Percentiles rank a stretch among this genome's conserved stretches.
Evolutionary conservation across 139 green algal genomes (phyloP).

Genomic region (Micractinium sp.): DNA sequence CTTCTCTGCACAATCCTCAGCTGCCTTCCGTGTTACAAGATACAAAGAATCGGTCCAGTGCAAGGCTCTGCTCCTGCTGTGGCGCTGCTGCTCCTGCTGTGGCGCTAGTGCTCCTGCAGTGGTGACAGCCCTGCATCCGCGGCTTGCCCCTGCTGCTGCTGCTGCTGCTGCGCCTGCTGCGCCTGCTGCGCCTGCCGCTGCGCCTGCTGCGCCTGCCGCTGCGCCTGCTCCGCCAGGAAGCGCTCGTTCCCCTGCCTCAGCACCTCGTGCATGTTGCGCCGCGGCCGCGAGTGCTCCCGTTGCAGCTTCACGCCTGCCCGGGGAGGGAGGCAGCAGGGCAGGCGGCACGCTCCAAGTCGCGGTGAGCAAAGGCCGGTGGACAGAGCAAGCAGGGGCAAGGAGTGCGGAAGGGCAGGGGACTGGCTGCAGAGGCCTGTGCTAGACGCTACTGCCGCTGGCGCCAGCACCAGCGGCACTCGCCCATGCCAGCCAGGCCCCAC

Average conservation of each 20-base stretch:
- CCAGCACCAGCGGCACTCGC: too few relatives aligned
- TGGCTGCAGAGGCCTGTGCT: neutral
- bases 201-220: conserved; percentile 18
- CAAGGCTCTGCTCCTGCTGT: neutral
- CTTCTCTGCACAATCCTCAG: too few relatives aligned
- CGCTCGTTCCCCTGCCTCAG: neutral
- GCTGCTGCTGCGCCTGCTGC: neutral
- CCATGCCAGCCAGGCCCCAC: too few relatives aligned
- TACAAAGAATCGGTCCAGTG: too few relatives aligned
- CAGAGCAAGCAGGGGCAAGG: neutral
- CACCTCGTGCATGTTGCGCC: conserved; percentile 24
- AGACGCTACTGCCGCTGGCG: too few relatives aligned
- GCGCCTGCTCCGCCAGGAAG: neutral
- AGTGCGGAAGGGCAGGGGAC: neutral
- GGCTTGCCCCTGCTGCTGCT: neutral
- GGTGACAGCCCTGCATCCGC: neutral
- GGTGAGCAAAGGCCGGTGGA: neutral
- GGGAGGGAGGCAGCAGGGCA: neutral
- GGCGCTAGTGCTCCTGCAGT: neutral
- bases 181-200: neutral
- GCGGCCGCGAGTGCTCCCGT: neutral
- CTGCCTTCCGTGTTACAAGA: too few relatives aligned
- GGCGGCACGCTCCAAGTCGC: neutral
- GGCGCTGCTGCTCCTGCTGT: neutral
- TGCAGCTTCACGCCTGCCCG: conserved; percentile 27